Conservation (phyloP, 2,329 filamentous ascomycete species). For the Colletotrichum simmondsii region DNA sequence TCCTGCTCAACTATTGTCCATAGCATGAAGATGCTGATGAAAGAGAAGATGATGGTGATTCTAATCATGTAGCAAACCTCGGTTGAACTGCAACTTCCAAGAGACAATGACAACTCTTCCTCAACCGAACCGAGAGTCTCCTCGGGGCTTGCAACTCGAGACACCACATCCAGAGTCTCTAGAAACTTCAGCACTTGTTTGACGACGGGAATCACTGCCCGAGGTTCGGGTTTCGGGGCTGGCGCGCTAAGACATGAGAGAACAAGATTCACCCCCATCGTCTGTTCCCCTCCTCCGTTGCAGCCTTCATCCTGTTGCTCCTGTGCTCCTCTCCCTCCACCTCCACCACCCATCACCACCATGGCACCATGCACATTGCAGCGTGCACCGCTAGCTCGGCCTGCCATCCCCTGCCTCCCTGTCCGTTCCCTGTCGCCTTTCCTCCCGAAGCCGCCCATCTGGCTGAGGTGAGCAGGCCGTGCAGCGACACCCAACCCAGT, state of each 20-base stretch:
- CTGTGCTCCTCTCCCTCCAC: neutral
- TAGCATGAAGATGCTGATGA: neutral
- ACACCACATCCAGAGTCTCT: neutral
- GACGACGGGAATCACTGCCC: neutral
- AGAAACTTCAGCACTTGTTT: neutral
- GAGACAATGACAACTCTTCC: neutral
- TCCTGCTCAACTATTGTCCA: too few species aligned
- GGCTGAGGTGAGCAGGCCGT: neutral
- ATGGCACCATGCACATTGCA: neutral
- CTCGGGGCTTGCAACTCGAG: neutral
- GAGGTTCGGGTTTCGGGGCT: constrained; percentile 26
- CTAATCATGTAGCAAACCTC: neutral
- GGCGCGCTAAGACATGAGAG: constrained; percentile 19
- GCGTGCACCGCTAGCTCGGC: neutral
- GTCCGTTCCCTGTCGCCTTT: constrained; percentile 1
- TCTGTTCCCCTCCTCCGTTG: neutral
- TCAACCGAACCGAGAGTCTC: constrained; percentile 1
- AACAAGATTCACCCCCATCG: neutral
- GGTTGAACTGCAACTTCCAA: neutral
- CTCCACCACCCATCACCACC: neutral
- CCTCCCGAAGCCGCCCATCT: neutral
- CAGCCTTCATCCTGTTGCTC: neutral
- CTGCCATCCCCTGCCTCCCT: constrained; percentile 12
- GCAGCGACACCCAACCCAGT: constrained; percentile 24
- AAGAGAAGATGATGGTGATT: neutral